These are phyloP conservation scores for Boletus rubescentipes DNA, from an alignment of 768 basidiomycete species.

Conservation along the genomic window DNA sequence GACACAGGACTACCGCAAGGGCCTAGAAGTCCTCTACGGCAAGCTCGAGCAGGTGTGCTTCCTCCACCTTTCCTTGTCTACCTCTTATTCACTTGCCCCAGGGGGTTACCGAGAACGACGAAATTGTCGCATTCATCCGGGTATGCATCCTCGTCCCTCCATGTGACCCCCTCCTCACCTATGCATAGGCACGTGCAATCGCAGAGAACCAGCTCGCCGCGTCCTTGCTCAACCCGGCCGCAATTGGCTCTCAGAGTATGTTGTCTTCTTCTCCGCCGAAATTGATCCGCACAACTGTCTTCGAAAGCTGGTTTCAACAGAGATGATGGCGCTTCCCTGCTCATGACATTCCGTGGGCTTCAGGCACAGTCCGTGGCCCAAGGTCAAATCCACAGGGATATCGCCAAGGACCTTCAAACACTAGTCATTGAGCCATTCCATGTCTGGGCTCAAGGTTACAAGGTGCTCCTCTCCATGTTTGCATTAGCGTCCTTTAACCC, in stretches of 20 bases:
- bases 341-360: conserved; percentile 77
- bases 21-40: conserved; percentile 72
- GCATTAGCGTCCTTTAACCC: conserved; percentile 13
- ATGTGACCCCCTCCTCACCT: conserved; percentile 6
- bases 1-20: conserved; percentile 86
- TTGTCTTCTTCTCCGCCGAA: not conserved
- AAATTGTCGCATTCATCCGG: conserved; percentile 79
- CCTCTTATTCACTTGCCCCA: conserved; percentile 33
- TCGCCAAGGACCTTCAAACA: conserved; percentile 72
- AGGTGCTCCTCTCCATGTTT: conserved; percentile 39
- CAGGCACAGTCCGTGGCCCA: conserved; percentile 70
- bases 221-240: conserved; percentile 50
- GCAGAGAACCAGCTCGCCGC: conserved; percentile 68
- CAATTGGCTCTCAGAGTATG: conserved; percentile 51
- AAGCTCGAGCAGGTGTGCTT: conserved; percentile 73
- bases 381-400: conserved; percentile 69
- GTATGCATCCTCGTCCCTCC: conserved; percentile 42
- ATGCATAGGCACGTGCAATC: conserved; percentile 63
- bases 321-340: conserved; percentile 85
- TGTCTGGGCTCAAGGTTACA: conserved; percentile 74
- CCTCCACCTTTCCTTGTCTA: not conserved
- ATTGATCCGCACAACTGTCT: conserved; percentile 8
- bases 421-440: conserved; percentile 81
- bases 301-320: conserved; percentile 64
- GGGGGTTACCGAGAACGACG: conserved; percentile 82